Conservation (phyloP, 2,329 filamentous ascomycete species). For the Alternaria sp. region DNA sequence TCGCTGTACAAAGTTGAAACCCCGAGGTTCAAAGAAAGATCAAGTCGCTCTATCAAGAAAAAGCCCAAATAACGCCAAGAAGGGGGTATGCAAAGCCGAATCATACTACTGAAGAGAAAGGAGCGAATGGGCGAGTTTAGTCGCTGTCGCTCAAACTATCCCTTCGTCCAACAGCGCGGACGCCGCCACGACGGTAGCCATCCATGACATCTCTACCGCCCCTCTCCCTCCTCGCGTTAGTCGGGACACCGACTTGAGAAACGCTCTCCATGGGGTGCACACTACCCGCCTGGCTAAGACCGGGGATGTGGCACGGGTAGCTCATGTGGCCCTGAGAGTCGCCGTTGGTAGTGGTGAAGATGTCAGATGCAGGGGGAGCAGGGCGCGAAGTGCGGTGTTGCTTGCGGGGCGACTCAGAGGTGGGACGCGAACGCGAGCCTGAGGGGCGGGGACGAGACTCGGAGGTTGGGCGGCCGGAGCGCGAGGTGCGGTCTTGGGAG, state of each 20-base stretch:
- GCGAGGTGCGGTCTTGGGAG: conserved; percentile 15
- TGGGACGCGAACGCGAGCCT: conserved; percentile 38
- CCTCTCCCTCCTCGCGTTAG: conserved; percentile 26
- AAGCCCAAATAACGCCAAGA: neutral
- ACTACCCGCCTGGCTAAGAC: conserved; percentile 51
- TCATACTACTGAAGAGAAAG: neutral
- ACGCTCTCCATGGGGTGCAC: conserved; percentile 47
- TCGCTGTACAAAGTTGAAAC: neutral
- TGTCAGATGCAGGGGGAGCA: conserved; percentile 34
- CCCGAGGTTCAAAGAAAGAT: neutral
- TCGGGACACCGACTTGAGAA: conserved; percentile 48
- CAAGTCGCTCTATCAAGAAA: neutral
- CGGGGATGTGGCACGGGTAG: conserved; percentile 64
- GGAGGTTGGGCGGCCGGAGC: conserved; percentile 11
- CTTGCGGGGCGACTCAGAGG: conserved; percentile 44
- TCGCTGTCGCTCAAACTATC: conserved; percentile 64
- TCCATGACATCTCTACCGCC: conserved; percentile 51
- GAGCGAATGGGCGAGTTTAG: neutral
- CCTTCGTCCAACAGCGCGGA: conserved; percentile 50
- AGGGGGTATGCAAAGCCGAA: neutral
- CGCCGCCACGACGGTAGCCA: conserved; percentile 51
- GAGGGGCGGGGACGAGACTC: conserved; percentile 25
- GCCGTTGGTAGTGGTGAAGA: conserved; percentile 49
- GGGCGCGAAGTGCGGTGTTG: conserved; percentile 39
- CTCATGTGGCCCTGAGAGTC: conserved; percentile 57